Evolutionary conservation across 257 asterid genomes (phyloP), one percentile per base, ranked within the genome.

Genomic region (Anisodus acutangulus): DNA sequence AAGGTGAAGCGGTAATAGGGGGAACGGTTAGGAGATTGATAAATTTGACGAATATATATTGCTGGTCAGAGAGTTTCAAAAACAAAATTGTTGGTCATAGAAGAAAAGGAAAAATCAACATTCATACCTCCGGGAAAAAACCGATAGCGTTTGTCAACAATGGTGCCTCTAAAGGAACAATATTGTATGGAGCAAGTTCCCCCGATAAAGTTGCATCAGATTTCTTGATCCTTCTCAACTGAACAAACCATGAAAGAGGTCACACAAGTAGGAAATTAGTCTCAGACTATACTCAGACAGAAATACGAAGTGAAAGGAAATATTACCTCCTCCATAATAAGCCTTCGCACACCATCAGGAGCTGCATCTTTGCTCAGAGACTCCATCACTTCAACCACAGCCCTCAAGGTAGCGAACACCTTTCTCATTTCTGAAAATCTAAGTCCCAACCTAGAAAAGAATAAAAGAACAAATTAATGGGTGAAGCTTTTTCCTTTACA

Each of bases 301-400:
- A 63, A 63, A 78, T 51, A 74, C 43, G 74, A 78, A 80, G 79
- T 54, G 85, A 59, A 63, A 83, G 49, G 83, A 66, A 68, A 64
- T 62, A 51, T 9, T 85, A 96, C 99, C 98, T 96, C 99, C 64
- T 96, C 99, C 85, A 22, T 89, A 76, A 96, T 92, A 67, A 88
- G 94, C 89, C 92, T 90, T 83, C 94, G 97, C 83, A 96, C 95
- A 47, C 94, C 94, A 87, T 87, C 94, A 37, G 97, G 91, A 63
- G 94, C 85, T 43, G 90, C 97, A 85, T 94, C 98, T 88, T 92
- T 94, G 85, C 93, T 94, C 54, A 96, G 93, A 82, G 85, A 88
- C 87, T 94, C 98, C 99, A 96, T 92, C 88, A 96, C 99, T 91
- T 93, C 99, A 82, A 96, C 92, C 88, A 96, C 88, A 83, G 99